These are phyloP conservation scores for Quercus agrifolia DNA, from an alignment of 306 rosid species.

Conservation along the genomic window DNA sequence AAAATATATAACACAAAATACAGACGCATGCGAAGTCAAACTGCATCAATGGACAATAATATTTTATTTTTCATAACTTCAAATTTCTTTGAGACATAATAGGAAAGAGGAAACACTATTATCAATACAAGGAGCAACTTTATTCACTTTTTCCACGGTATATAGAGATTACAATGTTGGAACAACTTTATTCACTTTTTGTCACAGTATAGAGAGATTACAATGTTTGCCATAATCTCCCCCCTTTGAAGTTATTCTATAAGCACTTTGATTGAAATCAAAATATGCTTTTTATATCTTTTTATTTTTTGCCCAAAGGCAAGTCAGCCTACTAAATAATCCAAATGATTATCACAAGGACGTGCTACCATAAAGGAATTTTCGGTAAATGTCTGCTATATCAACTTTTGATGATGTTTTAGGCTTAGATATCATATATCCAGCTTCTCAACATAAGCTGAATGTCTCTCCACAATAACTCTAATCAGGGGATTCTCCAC, in stretches of 20 bases:
- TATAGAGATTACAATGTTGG: not conserved
- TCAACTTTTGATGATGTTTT: not conserved
- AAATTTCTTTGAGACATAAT: not conserved
- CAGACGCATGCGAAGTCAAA: too few relatives aligned
- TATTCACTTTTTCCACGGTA: not conserved
- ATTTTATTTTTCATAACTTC: not conserved
- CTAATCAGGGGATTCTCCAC: slow-evolving; percentile 72
- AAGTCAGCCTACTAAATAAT: not conserved
- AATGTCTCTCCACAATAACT: slow-evolving; percentile 66
- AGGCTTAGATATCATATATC: slow-evolving; percentile 18
- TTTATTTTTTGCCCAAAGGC: not conserved
- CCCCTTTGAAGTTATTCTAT: not conserved
- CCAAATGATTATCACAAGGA: not conserved
- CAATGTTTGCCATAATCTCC: too few relatives aligned
- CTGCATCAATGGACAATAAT: too few relatives aligned
- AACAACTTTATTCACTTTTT: too few relatives aligned
- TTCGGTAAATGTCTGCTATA: not conserved
- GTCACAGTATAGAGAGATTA: too few relatives aligned
- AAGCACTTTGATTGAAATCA: not conserved
- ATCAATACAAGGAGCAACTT: not conserved
- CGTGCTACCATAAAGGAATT: not conserved
- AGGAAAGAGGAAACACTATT: not conserved
- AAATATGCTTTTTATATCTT: too few relatives aligned
- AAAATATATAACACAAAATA: too few relatives aligned
- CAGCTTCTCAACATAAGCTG: slow-evolving; percentile 37